Evolutionary conservation across 208 protist species (phyloP).

Genomic region (Acanthamoeba healyi): DNA sequence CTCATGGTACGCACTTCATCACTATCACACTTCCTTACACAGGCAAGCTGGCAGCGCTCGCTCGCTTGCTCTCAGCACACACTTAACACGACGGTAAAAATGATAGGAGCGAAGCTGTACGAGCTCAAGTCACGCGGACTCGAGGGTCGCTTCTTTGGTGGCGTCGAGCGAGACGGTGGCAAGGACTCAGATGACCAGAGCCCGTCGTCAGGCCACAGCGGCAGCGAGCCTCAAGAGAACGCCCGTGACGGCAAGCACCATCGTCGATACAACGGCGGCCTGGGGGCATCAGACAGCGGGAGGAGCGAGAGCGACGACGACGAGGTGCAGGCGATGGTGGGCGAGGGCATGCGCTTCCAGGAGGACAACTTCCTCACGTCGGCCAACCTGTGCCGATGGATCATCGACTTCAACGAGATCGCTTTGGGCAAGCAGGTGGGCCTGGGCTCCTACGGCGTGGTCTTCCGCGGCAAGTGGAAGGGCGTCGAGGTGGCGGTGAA

Average conservation of each 20-base stretch:
- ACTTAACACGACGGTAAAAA: neutral
- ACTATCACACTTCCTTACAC: neutral
- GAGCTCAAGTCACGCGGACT: neutral
- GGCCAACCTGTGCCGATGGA: constrained; percentile 71
- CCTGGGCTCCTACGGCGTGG: constrained; percentile 37
- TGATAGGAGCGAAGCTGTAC: neutral
- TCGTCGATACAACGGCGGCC: no score
- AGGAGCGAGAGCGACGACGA: neutral
- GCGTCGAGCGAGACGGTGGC: neutral
- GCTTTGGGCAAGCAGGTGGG: constrained; percentile 7
- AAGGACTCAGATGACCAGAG: no score
- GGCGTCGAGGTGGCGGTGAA: neutral
- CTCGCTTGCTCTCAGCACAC: no score
- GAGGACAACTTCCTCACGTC: constrained; percentile 64
- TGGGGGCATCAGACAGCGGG: neutral
- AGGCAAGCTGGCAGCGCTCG: no score
- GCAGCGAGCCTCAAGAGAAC: no score
- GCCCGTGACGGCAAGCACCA: no score
- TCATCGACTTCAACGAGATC: constrained; percentile 65
- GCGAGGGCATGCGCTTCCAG: neutral
- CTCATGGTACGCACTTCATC: neutral
- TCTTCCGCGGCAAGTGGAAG: constrained; percentile 34
- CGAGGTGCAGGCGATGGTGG: neutral
- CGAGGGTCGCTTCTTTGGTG: constrained; percentile 32
- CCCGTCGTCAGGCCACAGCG: no score